Percentiles rank a stretch among this genome's conserved stretches.
Evolutionary conservation across 345 rosid species (phyloP).

Genomic region (Hibiscus tridactylites): DNA sequence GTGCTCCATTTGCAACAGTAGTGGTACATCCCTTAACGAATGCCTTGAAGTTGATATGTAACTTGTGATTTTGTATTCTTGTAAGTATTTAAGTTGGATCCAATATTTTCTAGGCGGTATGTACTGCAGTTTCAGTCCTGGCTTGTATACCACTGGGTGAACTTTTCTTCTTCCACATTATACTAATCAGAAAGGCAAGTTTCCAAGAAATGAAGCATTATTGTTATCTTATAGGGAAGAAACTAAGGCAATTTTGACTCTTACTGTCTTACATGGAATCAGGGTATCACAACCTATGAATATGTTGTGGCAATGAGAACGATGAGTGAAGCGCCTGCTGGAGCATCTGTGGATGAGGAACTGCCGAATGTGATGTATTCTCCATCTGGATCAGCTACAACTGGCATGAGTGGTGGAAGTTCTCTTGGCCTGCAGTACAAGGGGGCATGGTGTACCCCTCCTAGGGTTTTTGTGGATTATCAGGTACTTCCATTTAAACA

Average conservation of each 20-base stretch:
- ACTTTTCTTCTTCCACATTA: slow-evolving; percentile 93
- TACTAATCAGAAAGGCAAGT: slow-evolving; percentile 86
- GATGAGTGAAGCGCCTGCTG: slow-evolving; percentile 85
- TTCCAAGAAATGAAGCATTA: background rate
- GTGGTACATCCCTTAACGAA: slow-evolving; percentile 47
- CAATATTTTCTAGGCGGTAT: slow-evolving; percentile 49
- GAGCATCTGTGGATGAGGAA: slow-evolving; percentile 67
- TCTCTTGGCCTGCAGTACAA: slow-evolving; percentile 72
- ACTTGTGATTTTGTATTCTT: background rate
- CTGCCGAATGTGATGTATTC: slow-evolving; percentile 54
- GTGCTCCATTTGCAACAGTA: slow-evolving; percentile 87
- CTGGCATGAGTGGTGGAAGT: slow-evolving; percentile 87
- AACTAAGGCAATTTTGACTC: slow-evolving; percentile 9
- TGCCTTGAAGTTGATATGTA: slow-evolving; percentile 1
- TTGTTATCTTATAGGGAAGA: background rate
- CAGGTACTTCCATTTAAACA: slow-evolving; percentile 44
- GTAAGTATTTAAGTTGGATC: slow-evolving; percentile 17
- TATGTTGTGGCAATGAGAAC: slow-evolving; percentile 90
- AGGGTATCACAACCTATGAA: slow-evolving; percentile 94
- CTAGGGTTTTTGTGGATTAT: slow-evolving; percentile 87
- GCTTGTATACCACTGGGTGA: slow-evolving; percentile 90
- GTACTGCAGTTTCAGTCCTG: slow-evolving; percentile 80
- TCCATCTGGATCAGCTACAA: slow-evolving; percentile 84
- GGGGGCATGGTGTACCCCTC: slow-evolving; percentile 98
- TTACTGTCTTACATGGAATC: slow-evolving; percentile 5